A percentile compares a stretch with the other conserved stretches of the same genome.
phyloP scores from a whole-genome alignment of 257 asterid species.

The Buddleja alternifolia region DNA sequence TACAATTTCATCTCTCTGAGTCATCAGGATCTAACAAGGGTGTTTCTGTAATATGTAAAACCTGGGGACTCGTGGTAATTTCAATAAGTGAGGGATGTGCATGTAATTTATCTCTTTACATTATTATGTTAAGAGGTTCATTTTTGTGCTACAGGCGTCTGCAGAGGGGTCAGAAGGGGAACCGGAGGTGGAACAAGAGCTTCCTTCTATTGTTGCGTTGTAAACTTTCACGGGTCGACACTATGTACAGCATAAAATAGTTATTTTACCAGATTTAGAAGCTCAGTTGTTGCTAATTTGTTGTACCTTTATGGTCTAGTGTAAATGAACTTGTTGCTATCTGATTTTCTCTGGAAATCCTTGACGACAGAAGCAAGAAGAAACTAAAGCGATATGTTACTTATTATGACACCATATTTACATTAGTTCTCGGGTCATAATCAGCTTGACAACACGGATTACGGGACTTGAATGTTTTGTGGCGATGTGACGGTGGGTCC shows the following conservation, averaged over 20 bases:
- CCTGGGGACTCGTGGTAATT: too few species aligned
- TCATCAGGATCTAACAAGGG: too few species aligned
- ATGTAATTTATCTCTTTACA: too few species aligned
- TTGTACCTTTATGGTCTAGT: constrained; percentile 21
- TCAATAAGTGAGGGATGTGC: too few species aligned
- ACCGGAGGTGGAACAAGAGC: constrained; percentile 81
- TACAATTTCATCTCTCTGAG: too few species aligned
- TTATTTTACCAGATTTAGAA: constrained; percentile 32
- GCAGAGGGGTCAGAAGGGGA: constrained; percentile 71
- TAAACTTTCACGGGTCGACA: constrained; percentile 38
- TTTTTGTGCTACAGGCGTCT: constrained; percentile 39
- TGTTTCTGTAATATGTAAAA: too few species aligned
- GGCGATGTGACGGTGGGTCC: too few species aligned
- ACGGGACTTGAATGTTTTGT: too few species aligned
- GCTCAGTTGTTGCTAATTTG: constrained; percentile 40
- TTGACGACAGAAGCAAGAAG: background rate
- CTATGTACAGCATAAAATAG: constrained; percentile 54
- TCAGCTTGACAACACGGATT: too few species aligned
- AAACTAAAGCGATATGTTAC: background rate
- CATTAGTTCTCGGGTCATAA: background rate
- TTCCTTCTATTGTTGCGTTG: constrained; percentile 91
- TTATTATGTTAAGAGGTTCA: background rate
- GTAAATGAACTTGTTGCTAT: constrained; percentile 33
- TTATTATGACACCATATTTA: background rate
- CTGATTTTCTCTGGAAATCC: background rate